Percentiles rank a stretch among this genome's conserved stretches.
Evolutionary conservation across 306 rosid genomes (phyloP).

Genomic region (Rosa lucieae): DNA sequence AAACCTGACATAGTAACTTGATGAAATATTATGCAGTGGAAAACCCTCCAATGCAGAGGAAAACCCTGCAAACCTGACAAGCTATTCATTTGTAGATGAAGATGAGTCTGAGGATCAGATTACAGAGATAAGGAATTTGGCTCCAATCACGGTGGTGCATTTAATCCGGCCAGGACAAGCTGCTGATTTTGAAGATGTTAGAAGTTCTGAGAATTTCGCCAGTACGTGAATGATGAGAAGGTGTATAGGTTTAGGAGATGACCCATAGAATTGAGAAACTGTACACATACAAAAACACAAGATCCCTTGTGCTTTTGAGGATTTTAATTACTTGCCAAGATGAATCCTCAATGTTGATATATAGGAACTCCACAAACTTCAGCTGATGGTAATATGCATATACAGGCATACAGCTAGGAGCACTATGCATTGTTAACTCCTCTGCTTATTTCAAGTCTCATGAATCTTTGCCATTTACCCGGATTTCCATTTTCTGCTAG

Average conservation of each 20-base stretch:
- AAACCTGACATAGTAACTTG: not conserved
- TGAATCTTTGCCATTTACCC: too few relatives aligned
- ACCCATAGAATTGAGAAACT: not conserved
- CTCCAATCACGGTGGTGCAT: constrained; percentile 19
- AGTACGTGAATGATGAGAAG: constrained; percentile 33
- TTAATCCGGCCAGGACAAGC: constrained; percentile 6
- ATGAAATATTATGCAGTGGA: not conserved
- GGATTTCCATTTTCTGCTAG: too few relatives aligned
- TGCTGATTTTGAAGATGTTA: constrained; percentile 30
- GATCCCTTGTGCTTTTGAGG: not conserved
- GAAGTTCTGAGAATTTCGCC: constrained; percentile 26
- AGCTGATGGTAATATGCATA: not conserved
- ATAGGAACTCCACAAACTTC: not conserved
- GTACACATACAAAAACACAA: not conserved
- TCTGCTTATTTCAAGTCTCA: not conserved
- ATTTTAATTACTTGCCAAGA: not conserved
- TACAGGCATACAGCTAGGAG: not conserved
- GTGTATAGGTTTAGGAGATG: not conserved
- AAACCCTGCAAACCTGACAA: not conserved
- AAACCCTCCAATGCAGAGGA: not conserved
- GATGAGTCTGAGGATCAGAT: not conserved
- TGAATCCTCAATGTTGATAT: not conserved
- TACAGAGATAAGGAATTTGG: constrained; percentile 10
- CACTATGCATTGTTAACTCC: not conserved
- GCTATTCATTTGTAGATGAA: constrained; percentile 10